A percentile compares a stretch with the other conserved stretches of the same genome.
These are phyloP conservation scores for Lasiodiplodia hormozganensis DNA, from an alignment of 2,329 filamentous ascomycete genomes.

Conservation along the genomic window DNA sequence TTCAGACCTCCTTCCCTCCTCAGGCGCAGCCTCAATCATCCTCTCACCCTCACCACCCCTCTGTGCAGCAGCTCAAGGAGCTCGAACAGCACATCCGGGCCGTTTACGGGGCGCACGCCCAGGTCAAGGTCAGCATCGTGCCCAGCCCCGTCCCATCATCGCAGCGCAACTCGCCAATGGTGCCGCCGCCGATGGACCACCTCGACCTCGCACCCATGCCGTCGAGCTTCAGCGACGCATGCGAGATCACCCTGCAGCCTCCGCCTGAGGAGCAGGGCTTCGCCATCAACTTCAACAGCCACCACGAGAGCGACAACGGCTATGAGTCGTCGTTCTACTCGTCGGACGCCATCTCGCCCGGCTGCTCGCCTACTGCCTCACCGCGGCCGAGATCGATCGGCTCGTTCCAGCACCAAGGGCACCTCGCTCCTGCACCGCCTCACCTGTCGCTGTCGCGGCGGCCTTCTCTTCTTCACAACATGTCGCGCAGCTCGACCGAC, in stretches of 20 bases:
- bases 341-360: slow-evolving; percentile 57
- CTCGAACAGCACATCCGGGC: slow-evolving; percentile 53
- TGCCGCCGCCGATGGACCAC: slow-evolving; percentile 48
- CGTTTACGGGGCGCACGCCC: slow-evolving; percentile 50
- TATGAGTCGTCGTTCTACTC: slow-evolving; percentile 60
- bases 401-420: slow-evolving; percentile 40
- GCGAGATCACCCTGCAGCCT: slow-evolving; percentile 53
- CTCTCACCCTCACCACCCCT: slow-evolving; percentile 44
- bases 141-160: slow-evolving; percentile 62
- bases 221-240: slow-evolving; percentile 64
- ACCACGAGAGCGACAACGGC: slow-evolving; percentile 51
- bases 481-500: slow-evolving; percentile 36
- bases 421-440: slow-evolving; percentile 31
- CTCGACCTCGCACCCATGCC: slow-evolving; percentile 64
- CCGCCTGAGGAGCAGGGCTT: slow-evolving; percentile 41
- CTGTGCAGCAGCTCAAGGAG: slow-evolving; percentile 51
- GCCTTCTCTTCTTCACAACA: slow-evolving; percentile 36
- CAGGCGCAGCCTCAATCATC: slow-evolving; percentile 42
- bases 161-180: slow-evolving; percentile 41
- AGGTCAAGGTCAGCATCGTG: slow-evolving; percentile 56
- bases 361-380: slow-evolving; percentile 45
- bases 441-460: slow-evolving; percentile 43
- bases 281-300: slow-evolving; percentile 46
- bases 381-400: slow-evolving; percentile 44
- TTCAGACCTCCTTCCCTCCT: slow-evolving; percentile 18